Conservation (phyloP, 228 moss, liverwort and hornwort genomes). For the Sphagnum magellanicum region DNA sequence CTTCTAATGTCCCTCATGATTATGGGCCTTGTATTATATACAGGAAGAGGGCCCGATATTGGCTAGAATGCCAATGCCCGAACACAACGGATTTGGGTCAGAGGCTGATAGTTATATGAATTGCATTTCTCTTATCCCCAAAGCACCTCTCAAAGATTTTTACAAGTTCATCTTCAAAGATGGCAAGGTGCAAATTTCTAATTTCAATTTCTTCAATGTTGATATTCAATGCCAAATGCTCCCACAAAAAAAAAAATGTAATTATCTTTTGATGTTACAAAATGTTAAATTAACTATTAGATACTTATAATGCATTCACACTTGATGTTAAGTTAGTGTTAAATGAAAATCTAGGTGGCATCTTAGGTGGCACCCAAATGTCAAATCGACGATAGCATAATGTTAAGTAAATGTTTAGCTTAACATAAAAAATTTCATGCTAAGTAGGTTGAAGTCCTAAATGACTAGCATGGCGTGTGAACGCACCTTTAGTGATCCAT, state of each 20-base stretch:
- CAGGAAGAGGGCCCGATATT: slow-evolving; percentile 74
- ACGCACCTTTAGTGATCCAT: too few species aligned
- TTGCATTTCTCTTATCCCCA: slow-evolving; percentile 68
- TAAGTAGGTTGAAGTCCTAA: too few species aligned
- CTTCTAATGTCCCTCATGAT: too few species aligned
- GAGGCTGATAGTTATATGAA: slow-evolving; percentile 92
- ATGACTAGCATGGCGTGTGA: too few species aligned
- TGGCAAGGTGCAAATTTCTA: slow-evolving; percentile 46
- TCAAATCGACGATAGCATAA: too few species aligned
- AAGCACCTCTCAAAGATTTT: slow-evolving; percentile 79
- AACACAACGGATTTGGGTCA: slow-evolving; percentile 85
- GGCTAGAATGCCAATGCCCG: slow-evolving; percentile 89
- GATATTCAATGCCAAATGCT: not conserved
- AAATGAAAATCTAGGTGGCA: too few species aligned
- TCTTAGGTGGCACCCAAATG: too few species aligned
- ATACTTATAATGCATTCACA: not conserved
- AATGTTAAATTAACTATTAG: not conserved
- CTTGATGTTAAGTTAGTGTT: too few species aligned
- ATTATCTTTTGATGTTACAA: not conserved
- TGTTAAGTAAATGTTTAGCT: too few species aligned
- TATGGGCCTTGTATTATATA: too few species aligned
- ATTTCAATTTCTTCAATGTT: not conserved
- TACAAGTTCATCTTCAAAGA: slow-evolving; percentile 89
- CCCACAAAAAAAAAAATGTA: too few species aligned
- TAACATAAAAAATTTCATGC: too few species aligned